Evolutionary conservation across 495 filamentous ascomycete genomes (phyloP).

Genomic region (Penicillium arizonense): DNA sequence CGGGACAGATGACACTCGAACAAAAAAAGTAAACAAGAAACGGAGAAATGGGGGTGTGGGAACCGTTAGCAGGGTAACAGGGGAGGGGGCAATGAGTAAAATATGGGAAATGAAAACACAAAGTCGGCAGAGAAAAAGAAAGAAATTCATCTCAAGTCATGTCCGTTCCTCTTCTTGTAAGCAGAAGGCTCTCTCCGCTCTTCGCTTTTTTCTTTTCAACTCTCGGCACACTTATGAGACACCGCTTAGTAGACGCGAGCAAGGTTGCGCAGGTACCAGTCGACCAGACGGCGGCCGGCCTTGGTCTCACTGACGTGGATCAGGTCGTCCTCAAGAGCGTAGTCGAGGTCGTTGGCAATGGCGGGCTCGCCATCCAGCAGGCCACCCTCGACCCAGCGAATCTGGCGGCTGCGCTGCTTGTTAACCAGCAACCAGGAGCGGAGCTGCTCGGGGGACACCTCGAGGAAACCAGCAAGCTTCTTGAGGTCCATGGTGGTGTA

Average conservation of each 20-base stretch:
- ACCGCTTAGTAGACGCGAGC: conserved; percentile 76
- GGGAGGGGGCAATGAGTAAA: conserved; percentile 16
- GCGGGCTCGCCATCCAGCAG: conserved; percentile 89
- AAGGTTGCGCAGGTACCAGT: conserved; percentile 98
- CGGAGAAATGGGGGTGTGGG: conserved; percentile 19
- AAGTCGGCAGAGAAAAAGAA: conserved; percentile 25
- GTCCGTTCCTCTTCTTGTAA: conserved; percentile 29
- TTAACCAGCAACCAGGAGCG: conserved; percentile 89
- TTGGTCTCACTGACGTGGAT: conserved; percentile 99
- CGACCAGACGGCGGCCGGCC: conserved; percentile 91
- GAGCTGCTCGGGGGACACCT: conserved; percentile 89
- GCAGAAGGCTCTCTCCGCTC: conserved; percentile 21
- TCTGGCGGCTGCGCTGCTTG: conserved; percentile 96
- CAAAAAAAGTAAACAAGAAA: conserved; percentile 21
- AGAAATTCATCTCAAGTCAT: conserved; percentile 36
- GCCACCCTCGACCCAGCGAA: conserved; percentile 87
- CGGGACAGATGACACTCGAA: conserved; percentile 18
- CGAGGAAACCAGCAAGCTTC: conserved; percentile 95
- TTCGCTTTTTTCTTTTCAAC: conserved; percentile 21
- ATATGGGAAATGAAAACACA: conserved; percentile 19
- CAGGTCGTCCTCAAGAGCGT: conserved; percentile 93
- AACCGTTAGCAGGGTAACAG: conserved; percentile 17
- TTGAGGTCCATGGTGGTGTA: conserved; percentile 99
- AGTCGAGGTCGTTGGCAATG: conserved; percentile 90
- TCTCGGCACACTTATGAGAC: conserved; percentile 15